phyloP scores from a whole-genome alignment of 257 asterid genomes.

The Forsythia viridissima region DNA sequence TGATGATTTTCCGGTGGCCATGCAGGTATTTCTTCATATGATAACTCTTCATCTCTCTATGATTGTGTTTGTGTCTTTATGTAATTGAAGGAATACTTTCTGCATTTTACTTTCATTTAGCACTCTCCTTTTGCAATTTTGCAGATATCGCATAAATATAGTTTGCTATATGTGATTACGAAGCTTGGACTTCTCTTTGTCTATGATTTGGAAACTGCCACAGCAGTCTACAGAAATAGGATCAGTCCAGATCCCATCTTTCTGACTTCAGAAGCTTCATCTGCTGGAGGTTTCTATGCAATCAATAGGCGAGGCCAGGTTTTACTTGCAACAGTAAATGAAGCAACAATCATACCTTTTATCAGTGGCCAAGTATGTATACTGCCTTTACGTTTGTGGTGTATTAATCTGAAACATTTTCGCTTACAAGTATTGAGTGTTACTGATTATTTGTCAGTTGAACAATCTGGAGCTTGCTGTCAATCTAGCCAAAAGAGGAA shows the following conservation, averaged over 20 bases:
- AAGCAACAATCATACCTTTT: conserved; percentile 85
- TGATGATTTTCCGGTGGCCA: conserved; percentile 97
- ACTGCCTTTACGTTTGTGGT: conserved; percentile 12
- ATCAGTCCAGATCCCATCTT: conserved; percentile 98
- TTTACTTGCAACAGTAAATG: conserved; percentile 92
- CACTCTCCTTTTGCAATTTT: conserved; percentile 21
- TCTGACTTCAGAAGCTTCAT: conserved; percentile 90
- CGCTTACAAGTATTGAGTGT: conserved; percentile 1
- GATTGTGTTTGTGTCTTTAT: conserved; percentile 5
- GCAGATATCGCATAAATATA: conserved; percentile 92
- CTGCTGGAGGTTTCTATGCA: conserved; percentile 95
- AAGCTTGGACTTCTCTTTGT: conserved; percentile 99
- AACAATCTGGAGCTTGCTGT: conserved; percentile 99
- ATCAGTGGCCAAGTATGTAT: conserved; percentile 93
- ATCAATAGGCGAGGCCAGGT: conserved; percentile 97
- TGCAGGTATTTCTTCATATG: conserved; percentile 70
- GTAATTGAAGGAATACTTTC: neutral
- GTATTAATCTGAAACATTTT: neutral
- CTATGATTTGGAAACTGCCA: conserved; percentile 93
- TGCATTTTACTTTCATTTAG: conserved; percentile 18
- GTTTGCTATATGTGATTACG: conserved; percentile 91
- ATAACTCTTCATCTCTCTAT: conserved; percentile 1
- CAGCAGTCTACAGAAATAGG: conserved; percentile 96
- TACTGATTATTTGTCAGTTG: conserved; percentile 52
- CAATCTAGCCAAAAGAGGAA: conserved; percentile 97